Evolutionary conservation across 2,329 filamentous ascomycete species (phyloP).

Genomic region (Sporothrix inflata): DNA sequence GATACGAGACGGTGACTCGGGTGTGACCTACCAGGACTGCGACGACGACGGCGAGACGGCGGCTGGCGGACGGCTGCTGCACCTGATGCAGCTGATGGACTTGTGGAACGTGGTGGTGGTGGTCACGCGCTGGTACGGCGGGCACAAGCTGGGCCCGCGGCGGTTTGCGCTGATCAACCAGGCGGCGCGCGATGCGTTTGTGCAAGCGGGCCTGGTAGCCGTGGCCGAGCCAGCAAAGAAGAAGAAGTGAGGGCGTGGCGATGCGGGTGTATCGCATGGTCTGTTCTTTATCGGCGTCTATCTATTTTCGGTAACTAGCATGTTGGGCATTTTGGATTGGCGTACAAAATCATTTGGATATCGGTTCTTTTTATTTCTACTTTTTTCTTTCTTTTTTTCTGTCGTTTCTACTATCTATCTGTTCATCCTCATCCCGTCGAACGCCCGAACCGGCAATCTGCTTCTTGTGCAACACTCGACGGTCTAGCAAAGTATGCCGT

Average conservation of each 20-base stretch:
- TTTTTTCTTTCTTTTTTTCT: background rate
- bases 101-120: conserved; percentile 92
- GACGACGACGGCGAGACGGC: conserved; percentile 96
- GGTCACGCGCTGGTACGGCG: conserved; percentile 94
- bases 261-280: background rate
- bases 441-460: conserved; percentile 10
- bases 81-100: conserved; percentile 93
- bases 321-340: background rate
- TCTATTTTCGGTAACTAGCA: background rate
- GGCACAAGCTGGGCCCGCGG: conserved; percentile 83
- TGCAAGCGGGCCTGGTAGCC: conserved; percentile 72
- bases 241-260: conserved; percentile 42
- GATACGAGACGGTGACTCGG: conserved; percentile 61
- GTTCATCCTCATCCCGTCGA: background rate
- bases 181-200: conserved; percentile 80
- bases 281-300: background rate
- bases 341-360: conserved; percentile 8
- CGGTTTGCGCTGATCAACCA: conserved; percentile 89
- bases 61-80: conserved; percentile 80
- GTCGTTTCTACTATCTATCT: background rate
- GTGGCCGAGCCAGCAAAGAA: conserved; percentile 57
- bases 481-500: background rate
- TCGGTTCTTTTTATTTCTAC: background rate
- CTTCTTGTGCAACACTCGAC: conserved; percentile 14
- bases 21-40: conserved; percentile 76